These are phyloP conservation scores for Hypoxylon cercidicola DNA, from an alignment of 495 filamentous ascomycete species.

Conservation along the genomic window DNA sequence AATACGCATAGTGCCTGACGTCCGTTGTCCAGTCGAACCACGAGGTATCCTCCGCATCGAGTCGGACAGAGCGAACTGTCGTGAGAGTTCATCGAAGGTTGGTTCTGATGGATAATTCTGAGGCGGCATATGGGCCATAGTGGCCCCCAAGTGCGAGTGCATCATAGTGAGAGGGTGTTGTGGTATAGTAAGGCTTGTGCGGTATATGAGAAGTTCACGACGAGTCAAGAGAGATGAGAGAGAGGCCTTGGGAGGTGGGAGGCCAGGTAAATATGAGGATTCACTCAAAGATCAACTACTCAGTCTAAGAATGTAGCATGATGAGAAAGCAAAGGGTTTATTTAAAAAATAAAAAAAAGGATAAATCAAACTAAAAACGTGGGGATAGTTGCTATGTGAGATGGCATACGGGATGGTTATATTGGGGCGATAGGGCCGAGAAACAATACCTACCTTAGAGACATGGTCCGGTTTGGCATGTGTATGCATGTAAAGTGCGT, in stretches of 20 bases:
- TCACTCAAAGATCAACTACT: slow-evolving; percentile 39
- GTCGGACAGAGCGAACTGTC: slow-evolving; percentile 49
- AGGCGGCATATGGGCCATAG: slow-evolving; percentile 33
- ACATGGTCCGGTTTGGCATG: slow-evolving; percentile 52
- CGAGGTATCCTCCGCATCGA: slow-evolving; percentile 54
- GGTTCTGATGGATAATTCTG: slow-evolving; percentile 45
- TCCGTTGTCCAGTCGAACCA: slow-evolving; percentile 52
- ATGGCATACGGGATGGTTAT: slow-evolving; percentile 48
- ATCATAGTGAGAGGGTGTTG: slow-evolving; percentile 39
- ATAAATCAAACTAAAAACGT: slow-evolving; percentile 47
- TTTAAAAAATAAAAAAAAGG: slow-evolving; percentile 46
- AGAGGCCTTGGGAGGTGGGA: slow-evolving; percentile 27
- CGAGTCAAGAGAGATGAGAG: not conserved
- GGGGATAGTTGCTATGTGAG: slow-evolving; percentile 42
- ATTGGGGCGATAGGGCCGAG: slow-evolving; percentile 52
- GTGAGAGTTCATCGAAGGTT: slow-evolving; percentile 52
- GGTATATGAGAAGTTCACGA: slow-evolving; percentile 16
- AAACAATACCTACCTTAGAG: slow-evolving; percentile 48
- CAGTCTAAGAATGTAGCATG: slow-evolving; percentile 41
- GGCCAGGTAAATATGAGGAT: slow-evolving; percentile 39
- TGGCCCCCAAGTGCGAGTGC: slow-evolving; percentile 39
- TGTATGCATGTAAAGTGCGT: slow-evolving; percentile 47
- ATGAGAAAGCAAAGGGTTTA: slow-evolving; percentile 43
- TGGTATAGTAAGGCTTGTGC: slow-evolving; percentile 2
- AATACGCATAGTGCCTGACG: slow-evolving; percentile 62